Evolutionary conservation across 1,284 basidiomycete genomes (phyloP).

Genomic region (Chalciporus sp.): DNA sequence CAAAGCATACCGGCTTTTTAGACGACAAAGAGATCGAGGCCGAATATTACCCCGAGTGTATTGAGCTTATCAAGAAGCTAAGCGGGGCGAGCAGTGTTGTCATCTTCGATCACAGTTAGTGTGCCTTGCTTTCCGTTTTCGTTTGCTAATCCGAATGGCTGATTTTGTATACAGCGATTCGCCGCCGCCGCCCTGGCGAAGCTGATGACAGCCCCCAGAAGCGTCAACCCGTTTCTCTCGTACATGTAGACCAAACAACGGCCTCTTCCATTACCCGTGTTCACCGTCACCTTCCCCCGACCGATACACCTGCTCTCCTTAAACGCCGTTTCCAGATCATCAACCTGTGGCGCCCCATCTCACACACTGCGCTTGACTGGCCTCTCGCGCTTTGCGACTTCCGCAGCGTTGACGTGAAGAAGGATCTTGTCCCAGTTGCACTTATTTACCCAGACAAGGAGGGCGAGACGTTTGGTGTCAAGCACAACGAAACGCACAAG

Average conservation of each 20-base stretch:
- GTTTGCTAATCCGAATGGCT: background rate
- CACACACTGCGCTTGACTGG: conserved; percentile 45
- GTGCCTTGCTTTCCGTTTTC: background rate
- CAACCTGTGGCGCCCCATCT: conserved; percentile 59
- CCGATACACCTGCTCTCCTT: conserved; percentile 42
- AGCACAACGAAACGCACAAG: conserved; percentile 18
- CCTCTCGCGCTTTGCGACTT: conserved; percentile 55
- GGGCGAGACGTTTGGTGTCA: conserved; percentile 24
- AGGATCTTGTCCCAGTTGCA: conserved; percentile 40
- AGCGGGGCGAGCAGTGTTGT: conserved; percentile 54
- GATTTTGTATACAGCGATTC: conserved; percentile 34
- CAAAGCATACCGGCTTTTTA: conserved; percentile 35
- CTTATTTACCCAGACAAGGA: conserved; percentile 26
- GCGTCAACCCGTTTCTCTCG: conserved; percentile 50
- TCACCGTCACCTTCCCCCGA: conserved; percentile 51
- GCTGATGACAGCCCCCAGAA: conserved; percentile 42
- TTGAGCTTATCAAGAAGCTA: conserved; percentile 51
- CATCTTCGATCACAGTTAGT: conserved; percentile 58
- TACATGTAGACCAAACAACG: conserved; percentile 59
- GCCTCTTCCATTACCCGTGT: conserved; percentile 51
- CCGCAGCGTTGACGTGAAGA: conserved; percentile 41
- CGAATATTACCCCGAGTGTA: conserved; percentile 54
- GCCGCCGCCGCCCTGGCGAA: conserved; percentile 44
- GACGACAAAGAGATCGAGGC: conserved; percentile 46
- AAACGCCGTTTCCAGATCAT: conserved; percentile 52